Base-by-base conservation (phyloP, 169 alveolate genomes). In the Eimeria zaria region DNA sequence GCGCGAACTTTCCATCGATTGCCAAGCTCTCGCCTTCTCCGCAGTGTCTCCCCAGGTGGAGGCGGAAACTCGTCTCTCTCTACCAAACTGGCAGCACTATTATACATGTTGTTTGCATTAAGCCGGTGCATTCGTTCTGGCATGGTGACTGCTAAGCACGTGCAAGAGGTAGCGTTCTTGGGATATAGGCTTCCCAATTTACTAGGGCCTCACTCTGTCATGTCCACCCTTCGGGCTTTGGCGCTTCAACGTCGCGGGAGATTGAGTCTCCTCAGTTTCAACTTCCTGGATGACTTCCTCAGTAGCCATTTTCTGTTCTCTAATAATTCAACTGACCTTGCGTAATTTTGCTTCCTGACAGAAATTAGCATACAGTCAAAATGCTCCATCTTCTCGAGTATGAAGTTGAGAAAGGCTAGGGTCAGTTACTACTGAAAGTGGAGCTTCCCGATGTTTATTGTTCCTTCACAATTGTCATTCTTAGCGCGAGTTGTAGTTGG, bases 31-130 rank as follows among this genome's bases (percentile, higher is more conserved):
- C n/a, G 46, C 3, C 33, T 48, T 41, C 64, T 58, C 93, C 44
- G 67, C 41, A 24, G 67, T 20, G 24, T 62, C 93, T 87, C 71
- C 93, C 93, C 53, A 62, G 83, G 78, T 44, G 81, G 93, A 87
- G 22, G 58, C n/a, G 81, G 93, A 58, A 62, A 41, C 44, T 48
- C 93, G 78, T 36, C 93, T 87, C 48, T 58, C 67, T 87, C 81
- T 36, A 20, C 60, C 62, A 60, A 5, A 87, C 81, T 87, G 93
- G 55, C 60, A 58, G 64, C 64, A 87, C 33, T 22, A 87, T 53
- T n/a, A 33, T 18, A 55, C 91, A 55, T 33, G 44, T 18, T 39
- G 53, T 27, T 18, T 39, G 53, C 53, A 18, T 78, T 41, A 46
- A 78, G 64, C 11, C 9, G 12, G 4, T 20, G 67, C 20, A n/a